Evolutionary conservation across 495 filamentous ascomycete species (phyloP).

Genomic region (Talaromyces nanjingensis): DNA sequence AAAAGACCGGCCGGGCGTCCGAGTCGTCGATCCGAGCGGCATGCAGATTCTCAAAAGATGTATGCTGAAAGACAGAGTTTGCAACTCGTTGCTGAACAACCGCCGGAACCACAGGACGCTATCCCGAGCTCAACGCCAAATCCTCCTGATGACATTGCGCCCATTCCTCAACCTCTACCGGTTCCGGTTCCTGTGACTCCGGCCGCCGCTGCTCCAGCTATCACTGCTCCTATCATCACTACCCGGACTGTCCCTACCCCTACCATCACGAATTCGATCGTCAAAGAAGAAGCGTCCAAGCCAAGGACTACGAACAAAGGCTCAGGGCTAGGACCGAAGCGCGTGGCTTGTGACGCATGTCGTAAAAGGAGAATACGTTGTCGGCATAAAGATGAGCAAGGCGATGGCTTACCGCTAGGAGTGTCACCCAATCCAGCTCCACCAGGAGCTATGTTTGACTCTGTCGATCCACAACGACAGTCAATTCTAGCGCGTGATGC

Average conservation of each 20-base stretch:
- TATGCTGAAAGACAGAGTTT: slow-evolving; percentile 40
- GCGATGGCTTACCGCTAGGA: slow-evolving; percentile 12
- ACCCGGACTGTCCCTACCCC: neutral
- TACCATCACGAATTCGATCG: neutral
- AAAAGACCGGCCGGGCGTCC: slow-evolving; percentile 38
- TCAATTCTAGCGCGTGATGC: slow-evolving; percentile 37
- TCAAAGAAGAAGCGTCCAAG: slow-evolving; percentile 28
- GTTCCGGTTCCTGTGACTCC: neutral
- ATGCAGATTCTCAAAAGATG: slow-evolving; percentile 35
- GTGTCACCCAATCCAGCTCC: slow-evolving; percentile 14
- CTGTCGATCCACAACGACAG: slow-evolving; percentile 24
- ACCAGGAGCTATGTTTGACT: slow-evolving; percentile 22
- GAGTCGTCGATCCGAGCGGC: slow-evolving; percentile 40
- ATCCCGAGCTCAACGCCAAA: neutral
- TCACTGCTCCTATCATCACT: neutral
- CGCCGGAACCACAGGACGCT: slow-evolving; percentile 11
- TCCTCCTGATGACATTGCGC: slow-evolving; percentile 18
- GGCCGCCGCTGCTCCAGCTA: neutral
- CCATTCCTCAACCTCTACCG: slow-evolving; percentile 10
- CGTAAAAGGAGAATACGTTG: slow-evolving; percentile 47
- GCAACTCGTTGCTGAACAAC: slow-evolving; percentile 29
- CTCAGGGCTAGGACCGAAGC: slow-evolving; percentile 43
- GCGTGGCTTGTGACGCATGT: slow-evolving; percentile 49
- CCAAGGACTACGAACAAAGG: slow-evolving; percentile 26
- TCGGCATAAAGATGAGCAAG: slow-evolving; percentile 45